Evolutionary conservation across 2,329 filamentous ascomycete genomes (phyloP).

Genomic region (Stemphylium beticola): DNA sequence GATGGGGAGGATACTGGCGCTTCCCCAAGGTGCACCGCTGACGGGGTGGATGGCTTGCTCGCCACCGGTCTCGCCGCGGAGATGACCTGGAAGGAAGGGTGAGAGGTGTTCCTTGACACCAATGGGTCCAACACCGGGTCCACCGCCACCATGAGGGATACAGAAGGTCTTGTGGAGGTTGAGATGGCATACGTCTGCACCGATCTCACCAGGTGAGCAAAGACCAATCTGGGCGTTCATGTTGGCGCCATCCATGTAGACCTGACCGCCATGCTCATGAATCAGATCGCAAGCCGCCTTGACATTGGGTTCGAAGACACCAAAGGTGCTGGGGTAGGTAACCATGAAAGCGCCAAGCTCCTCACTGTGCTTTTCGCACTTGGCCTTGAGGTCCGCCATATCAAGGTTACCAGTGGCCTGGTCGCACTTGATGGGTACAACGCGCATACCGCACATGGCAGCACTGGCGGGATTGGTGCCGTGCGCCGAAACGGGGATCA

Average conservation of each 20-base stretch:
- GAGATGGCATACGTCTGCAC: constrained; percentile 94
- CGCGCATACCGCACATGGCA: constrained; percentile 94
- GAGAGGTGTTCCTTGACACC: constrained; percentile 84
- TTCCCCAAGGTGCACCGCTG: constrained; percentile 83
- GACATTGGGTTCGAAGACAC: constrained; percentile 89
- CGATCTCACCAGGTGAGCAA: constrained; percentile 92
- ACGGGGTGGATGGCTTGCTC: constrained; percentile 70
- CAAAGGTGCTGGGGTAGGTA: constrained; percentile 93
- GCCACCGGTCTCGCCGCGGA: constrained; percentile 63
- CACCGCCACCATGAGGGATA: constrained; percentile 93
- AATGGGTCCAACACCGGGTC: constrained; percentile 91
- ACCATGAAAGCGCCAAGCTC: constrained; percentile 94
- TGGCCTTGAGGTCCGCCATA: constrained; percentile 80
- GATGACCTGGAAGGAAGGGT: constrained; percentile 76
- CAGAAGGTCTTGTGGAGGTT: constrained; percentile 99
- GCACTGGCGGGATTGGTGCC: constrained; percentile 96
- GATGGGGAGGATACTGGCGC: constrained; percentile 90
- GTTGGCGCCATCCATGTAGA: constrained; percentile 99
- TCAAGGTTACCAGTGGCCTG: constrained; percentile 87
- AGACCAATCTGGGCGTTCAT: constrained; percentile 98
- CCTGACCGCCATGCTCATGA: constrained; percentile 85
- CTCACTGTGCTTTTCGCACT: constrained; percentile 86
- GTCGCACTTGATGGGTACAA: constrained; percentile 91
- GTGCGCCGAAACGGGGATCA: constrained; percentile 94
- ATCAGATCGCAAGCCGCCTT: constrained; percentile 86